Evolutionary conservation across 2,329 filamentous ascomycete genomes (phyloP), one percentile per base, ranked within the genome.

Genomic region (Allantophomopsis cytisporea): DNA sequence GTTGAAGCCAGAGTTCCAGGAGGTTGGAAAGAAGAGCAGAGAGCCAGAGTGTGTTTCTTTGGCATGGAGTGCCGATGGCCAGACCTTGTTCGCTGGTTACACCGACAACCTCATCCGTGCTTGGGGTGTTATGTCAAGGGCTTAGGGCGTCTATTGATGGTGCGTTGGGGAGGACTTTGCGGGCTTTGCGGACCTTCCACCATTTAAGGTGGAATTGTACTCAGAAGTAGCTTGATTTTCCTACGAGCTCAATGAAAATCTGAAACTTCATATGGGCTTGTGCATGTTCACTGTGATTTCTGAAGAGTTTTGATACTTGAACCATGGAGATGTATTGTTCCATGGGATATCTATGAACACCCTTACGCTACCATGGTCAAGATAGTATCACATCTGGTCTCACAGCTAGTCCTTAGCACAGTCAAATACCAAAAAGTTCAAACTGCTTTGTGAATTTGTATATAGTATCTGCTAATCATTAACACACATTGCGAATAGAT

Each of bases 1-100:
- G 80, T 81, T 98, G 68, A 95, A 94, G 83, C 89, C 89, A 55
- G 91, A 98, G 68, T 94, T 91, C 75, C 75, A 87, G 62, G 77
- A 87, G 64, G 82, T 87, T 64, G 85, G 88, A 73, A 94, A 94
- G 86, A 96, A 96, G 86, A 87, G 82, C 80, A 80, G 88, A 64
- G 89, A 95, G 71, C 91, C 91, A 58, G 89, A 96, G 81, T 96
- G 89, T 68, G 81, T 98, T 60, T 86, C 78, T 64, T 76, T 98
- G 70, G 89, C 89, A 64, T 98, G 91, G 91, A 86, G 79, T 64
- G 89, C 88, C 62, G 91, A 98, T 61, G 91, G 91, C 65, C 89
- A 96, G 80, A 96, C 91, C 62, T 76, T 98, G 66, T 98, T 98
- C 69, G 88, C 91, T 65, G 91, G 91, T 69, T 98, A 98, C 80